Conservation (phyloP, 2,329 filamentous ascomycete species). For the Pseudocercospora fijiensis region DNA sequence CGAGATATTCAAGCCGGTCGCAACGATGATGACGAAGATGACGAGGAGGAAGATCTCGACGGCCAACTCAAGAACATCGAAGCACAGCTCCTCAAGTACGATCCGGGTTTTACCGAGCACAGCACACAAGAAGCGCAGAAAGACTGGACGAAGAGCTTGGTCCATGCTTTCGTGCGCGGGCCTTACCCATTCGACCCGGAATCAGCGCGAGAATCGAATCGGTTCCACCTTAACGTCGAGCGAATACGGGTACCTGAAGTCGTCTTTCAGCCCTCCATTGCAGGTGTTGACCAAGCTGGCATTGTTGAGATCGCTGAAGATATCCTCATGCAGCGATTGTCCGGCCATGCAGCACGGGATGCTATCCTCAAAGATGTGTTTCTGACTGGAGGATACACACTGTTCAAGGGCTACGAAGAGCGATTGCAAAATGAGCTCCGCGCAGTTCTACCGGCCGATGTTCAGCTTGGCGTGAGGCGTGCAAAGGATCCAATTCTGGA, state of each 20-base stretch:
- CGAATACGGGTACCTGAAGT: slow-evolving; percentile 99
- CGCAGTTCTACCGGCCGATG: slow-evolving; percentile 67
- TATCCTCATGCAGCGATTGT: slow-evolving; percentile 79
- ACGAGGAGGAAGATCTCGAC: slow-evolving; percentile 85
- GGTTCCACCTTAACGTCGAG: slow-evolving; percentile 97
- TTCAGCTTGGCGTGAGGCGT: slow-evolving; percentile 66
- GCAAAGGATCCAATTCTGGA: slow-evolving; percentile 78
- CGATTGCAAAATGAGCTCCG: slow-evolving; percentile 71
- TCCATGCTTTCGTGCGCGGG: slow-evolving; percentile 87
- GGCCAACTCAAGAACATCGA: slow-evolving; percentile 74
- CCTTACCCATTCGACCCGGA: slow-evolving; percentile 81
- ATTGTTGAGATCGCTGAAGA: slow-evolving; percentile 89
- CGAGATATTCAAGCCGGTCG: slow-evolving; percentile 84
- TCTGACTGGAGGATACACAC: slow-evolving; percentile 86
- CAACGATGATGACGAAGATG: slow-evolving; percentile 88
- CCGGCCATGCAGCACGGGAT: slow-evolving; percentile 55
- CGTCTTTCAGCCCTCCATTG: slow-evolving; percentile 96
- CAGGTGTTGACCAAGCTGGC: slow-evolving; percentile 96
- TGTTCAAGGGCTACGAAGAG: slow-evolving; percentile 85
- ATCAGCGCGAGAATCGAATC: slow-evolving; percentile 75
- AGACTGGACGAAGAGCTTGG: slow-evolving; percentile 89
- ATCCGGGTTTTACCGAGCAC: slow-evolving; percentile 86
- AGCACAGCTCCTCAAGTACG: slow-evolving; percentile 78
- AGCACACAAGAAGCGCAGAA: slow-evolving; percentile 87
- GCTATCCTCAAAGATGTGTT: slow-evolving; percentile 83